Evolutionary conservation across 495 filamentous ascomycete genomes (phyloP).

Genomic region (Jackrogersella multiformis): DNA sequence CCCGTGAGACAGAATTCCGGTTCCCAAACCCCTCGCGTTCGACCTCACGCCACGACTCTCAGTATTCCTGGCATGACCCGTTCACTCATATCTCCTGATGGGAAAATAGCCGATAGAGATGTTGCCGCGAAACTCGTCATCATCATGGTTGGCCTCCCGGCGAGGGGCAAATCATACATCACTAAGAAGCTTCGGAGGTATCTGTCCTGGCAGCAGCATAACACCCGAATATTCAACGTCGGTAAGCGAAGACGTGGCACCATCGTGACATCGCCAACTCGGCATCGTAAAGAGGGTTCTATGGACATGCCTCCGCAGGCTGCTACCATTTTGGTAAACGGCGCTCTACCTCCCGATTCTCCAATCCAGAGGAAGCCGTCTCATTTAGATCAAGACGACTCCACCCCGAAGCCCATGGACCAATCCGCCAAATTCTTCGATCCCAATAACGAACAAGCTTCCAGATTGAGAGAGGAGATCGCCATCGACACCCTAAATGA

Average conservation of each 20-base stretch:
- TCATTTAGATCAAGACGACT: constrained; percentile 9
- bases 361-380: constrained; percentile 28
- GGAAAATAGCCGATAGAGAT: constrained; percentile 88
- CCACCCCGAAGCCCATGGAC: constrained; percentile 67
- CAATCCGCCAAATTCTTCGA: constrained; percentile 96
- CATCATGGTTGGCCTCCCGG: constrained; percentile 96
- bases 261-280: constrained; percentile 52
- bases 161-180: constrained; percentile 96
- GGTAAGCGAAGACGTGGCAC: constrained; percentile 87
- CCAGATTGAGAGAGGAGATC: constrained; percentile 86
- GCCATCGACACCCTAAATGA: constrained; percentile 94
- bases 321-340: constrained; percentile 60
- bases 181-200: constrained; percentile 97
- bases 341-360: constrained; percentile 49
- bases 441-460: constrained; percentile 82
- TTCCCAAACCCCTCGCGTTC: constrained; percentile 66
- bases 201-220: constrained; percentile 95
- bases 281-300: constrained; percentile 37
- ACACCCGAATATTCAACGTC: constrained; percentile 95
- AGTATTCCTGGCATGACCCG: constrained; percentile 90
- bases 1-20: constrained; percentile 69
- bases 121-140: constrained; percentile 96
- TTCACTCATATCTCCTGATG: constrained; percentile 93
- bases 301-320: constrained; percentile 53
- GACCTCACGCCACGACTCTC: constrained; percentile 81